Conservation (phyloP, 805 yeast species). For the Trichomonascus vanleenenianus region DNA sequence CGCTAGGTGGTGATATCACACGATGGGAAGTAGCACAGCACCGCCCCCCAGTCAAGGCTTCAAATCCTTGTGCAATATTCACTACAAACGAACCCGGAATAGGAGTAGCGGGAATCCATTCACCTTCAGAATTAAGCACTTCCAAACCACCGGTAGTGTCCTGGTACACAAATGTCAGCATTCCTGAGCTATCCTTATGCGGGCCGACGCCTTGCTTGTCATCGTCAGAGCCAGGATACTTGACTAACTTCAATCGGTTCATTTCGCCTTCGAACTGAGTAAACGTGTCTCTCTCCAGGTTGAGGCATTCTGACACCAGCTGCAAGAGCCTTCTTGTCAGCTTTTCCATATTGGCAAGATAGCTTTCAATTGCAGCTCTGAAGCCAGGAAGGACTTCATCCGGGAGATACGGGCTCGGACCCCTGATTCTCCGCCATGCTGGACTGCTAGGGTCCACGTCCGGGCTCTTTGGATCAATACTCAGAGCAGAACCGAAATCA, state of each 20-base stretch:
- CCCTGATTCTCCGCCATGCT: conserved; percentile 42
- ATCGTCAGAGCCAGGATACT: conserved; percentile 42
- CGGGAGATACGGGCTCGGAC: conserved; percentile 52
- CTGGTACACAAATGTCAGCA: conserved; percentile 53
- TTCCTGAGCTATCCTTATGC: conserved; percentile 54
- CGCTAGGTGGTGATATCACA: conserved; percentile 38
- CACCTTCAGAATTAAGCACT: conserved; percentile 46
- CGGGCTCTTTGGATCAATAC: conserved; percentile 37
- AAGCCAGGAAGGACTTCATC: conserved; percentile 36
- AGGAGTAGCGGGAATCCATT: conserved; percentile 51
- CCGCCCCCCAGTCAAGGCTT: conserved; percentile 50
- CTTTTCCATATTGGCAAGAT: conserved; percentile 39
- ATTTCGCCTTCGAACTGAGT: conserved; percentile 43
- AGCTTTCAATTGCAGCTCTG: conserved; percentile 31
- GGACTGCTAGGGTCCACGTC: conserved; percentile 17
- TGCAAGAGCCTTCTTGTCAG: conserved; percentile 37
- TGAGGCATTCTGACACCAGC: conserved; percentile 50
- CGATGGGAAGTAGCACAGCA: conserved; percentile 55
- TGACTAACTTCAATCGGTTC: conserved; percentile 49
- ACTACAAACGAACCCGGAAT: conserved; percentile 44
- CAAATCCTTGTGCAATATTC: conserved; percentile 54
- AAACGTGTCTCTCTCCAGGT: conserved; percentile 37
- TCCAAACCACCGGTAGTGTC: conserved; percentile 47
- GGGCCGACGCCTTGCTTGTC: conserved; percentile 50
- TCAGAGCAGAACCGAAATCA: conserved; percentile 42